A percentile compares a stretch with the other conserved stretches of the same genome.
phyloP scores from a whole-genome alignment of 1,284 basidiomycete genomes.

The Trichosporon asahii region DNA sequence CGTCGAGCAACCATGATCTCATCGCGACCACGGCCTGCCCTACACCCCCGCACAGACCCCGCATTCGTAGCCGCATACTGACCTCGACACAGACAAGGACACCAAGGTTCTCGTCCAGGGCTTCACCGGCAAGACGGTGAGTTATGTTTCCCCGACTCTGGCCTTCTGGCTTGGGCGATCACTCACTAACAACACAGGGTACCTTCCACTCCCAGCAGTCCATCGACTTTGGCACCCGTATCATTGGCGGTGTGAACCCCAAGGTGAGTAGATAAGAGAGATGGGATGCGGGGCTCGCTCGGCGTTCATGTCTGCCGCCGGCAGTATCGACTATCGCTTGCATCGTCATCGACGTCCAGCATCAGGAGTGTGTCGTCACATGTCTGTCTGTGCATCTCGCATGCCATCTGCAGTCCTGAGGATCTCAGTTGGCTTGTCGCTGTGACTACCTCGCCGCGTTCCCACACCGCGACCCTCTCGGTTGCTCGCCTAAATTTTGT shows the following conservation, averaged over 20 bases:
- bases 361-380: background rate
- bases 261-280: conserved; percentile 54
- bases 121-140: conserved; percentile 93
- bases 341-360: too few species aligned
- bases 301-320: background rate
- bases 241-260: conserved; percentile 96
- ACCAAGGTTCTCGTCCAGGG: conserved; percentile 92
- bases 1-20: conserved; percentile 4
- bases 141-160: conserved; percentile 39
- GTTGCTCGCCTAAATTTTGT: background rate
- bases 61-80: conserved; percentile 1
- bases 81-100: conserved; percentile 63
- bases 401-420: background rate
- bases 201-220: conserved; percentile 98
- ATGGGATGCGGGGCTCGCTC: background rate
- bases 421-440: background rate
- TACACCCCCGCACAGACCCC: conserved; percentile 5
- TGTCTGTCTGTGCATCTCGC: background rate
- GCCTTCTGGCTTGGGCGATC: background rate
- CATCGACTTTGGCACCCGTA: conserved; percentile 81
- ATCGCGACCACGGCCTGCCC: background rate
- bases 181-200: conserved; percentile 59
- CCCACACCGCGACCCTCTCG: background rate
- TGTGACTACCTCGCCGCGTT: background rate
- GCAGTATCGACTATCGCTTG: background rate